Percentiles rank a stretch among this genome's conserved stretches.
phyloP scores from a whole-genome alignment of 106 monocot species.

The Acorus calamus region DNA sequence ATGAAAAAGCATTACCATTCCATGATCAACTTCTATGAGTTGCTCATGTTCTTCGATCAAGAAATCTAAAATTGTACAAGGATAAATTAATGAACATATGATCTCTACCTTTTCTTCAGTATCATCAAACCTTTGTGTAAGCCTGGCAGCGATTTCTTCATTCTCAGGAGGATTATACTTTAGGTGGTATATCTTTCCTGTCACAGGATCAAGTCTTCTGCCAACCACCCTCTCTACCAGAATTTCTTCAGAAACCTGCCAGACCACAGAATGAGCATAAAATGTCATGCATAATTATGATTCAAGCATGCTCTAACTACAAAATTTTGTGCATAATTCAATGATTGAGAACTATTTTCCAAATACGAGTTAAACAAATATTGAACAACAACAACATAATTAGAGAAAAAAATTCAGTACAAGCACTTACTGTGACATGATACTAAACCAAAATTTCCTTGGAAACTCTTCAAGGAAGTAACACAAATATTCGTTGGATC shows the following conservation, averaged over 20 bases:
- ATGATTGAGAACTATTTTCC: background rate
- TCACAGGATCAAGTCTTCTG: conserved; percentile 88
- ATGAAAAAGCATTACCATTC: too few relatives aligned
- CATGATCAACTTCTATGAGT: background rate
- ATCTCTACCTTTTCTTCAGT: conserved; percentile 84
- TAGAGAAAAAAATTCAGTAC: background rate
- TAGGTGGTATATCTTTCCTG: conserved; percentile 91
- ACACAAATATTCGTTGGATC: too few relatives aligned
- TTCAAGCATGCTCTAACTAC: background rate
- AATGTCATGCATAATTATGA: background rate
- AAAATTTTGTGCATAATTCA: background rate
- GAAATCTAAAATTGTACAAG: background rate
- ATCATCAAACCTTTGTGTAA: conserved; percentile 95
- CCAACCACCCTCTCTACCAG: conserved; percentile 93
- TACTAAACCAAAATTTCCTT: too few relatives aligned
- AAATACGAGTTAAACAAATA: background rate
- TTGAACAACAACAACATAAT: background rate
- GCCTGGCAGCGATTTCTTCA: conserved; percentile 88
- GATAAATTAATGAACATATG: background rate
- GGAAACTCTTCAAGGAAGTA: too few relatives aligned
- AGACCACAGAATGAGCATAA: background rate
- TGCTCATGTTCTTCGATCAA: background rate
- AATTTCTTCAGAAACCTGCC: conserved; percentile 63
- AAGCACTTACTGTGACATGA: too few relatives aligned
- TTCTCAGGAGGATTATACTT: conserved; percentile 93